Evolutionary conservation across 2,329 filamentous ascomycete species (phyloP), one percentile per base, ranked within the genome.

Genomic region (Elsinoe australis): DNA sequence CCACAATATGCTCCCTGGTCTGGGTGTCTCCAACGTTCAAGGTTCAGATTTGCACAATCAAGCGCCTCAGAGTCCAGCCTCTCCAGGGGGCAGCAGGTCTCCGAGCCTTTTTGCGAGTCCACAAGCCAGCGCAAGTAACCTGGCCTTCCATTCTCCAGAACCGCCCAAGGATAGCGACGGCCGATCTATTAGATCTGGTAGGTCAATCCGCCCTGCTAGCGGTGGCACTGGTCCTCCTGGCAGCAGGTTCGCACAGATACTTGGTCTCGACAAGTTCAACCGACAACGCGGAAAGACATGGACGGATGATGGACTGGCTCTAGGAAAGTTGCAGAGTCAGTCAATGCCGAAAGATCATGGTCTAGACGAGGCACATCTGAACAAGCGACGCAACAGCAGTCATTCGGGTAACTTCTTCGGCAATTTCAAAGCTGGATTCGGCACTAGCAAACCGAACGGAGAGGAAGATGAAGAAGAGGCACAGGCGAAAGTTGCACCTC

Each of bases 281-380:
- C 79, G 78, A 34, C 73, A 76, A 48, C 74, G 75, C 19, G 70
- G 75, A 4, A 87, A 87, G 64, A 72, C 73, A 0, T 59, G 73
- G 5, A 74, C 77, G 6, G 75, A 77, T 22, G 74, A 79, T 22
- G 80, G 82, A 0, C 82, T 81, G 4, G 71, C 76, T 1, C 65
- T 88, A 5, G 86, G 86, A 59, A 67, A 77, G 22, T 75, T 78
- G 0, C 84, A 90, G 60, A 88, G 84, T 57, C 84, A 87, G 59
- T 90, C 86, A 0, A 79, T 92, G 55, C 86, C 86, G n/a, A 51
- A 54, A 24, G 52, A 54, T n/a, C 36, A 14, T 10, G 45, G 26
- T 21, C 29, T 28, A 10, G 50, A 49, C 3, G 33, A 39, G 3
- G 7, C 19, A 3, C 29, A 24, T 5, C 19, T 22, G 42, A 34